Conservation (phyloP, 2,329 filamentous ascomycete species). For the Arthrinium puccinioides region DNA sequence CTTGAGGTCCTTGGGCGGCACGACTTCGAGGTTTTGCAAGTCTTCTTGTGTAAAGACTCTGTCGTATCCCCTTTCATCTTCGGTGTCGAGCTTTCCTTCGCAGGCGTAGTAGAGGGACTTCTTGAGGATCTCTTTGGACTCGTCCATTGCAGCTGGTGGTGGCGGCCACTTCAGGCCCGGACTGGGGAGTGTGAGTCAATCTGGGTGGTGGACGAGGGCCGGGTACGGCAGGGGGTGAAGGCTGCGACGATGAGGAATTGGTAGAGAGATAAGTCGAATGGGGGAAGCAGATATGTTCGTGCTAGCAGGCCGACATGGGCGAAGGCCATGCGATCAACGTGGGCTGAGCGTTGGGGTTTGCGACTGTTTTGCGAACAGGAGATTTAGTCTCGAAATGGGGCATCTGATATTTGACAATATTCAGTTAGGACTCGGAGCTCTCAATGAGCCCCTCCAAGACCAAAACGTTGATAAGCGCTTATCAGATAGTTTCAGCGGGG, state of each 20-base stretch:
- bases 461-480: too few relatives aligned
- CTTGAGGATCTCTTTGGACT: slow-evolving; percentile 36
- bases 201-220: not conserved
- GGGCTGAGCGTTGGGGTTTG: not conserved
- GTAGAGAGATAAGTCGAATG: slow-evolving; percentile 13
- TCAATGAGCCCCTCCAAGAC: too few relatives aligned
- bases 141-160: slow-evolving; percentile 16
- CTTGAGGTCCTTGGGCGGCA: slow-evolving; percentile 48
- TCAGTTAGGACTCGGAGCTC: too few relatives aligned
- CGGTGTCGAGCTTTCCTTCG: slow-evolving; percentile 34
- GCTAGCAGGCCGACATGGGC: slow-evolving; percentile 13
- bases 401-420: too few relatives aligned
- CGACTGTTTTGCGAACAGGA: too few relatives aligned
- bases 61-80: slow-evolving; percentile 32
- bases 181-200: not conserved
- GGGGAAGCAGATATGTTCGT: slow-evolving; percentile 11
- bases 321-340: slow-evolving; percentile 10
- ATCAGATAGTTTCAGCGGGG: too few relatives aligned
- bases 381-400: too few relatives aligned
- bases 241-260: slow-evolving; percentile 4
- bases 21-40: slow-evolving; percentile 47
- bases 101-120: slow-evolving; percentile 50
- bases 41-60: slow-evolving; percentile 52
- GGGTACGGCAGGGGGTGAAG: not conserved
- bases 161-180: slow-evolving; percentile 1